Percentiles rank a stretch among this genome's conserved stretches.
phyloP scores from a whole-genome alignment of 176 grass and related monocot genomes.

The Paspalum vaginatum region DNA sequence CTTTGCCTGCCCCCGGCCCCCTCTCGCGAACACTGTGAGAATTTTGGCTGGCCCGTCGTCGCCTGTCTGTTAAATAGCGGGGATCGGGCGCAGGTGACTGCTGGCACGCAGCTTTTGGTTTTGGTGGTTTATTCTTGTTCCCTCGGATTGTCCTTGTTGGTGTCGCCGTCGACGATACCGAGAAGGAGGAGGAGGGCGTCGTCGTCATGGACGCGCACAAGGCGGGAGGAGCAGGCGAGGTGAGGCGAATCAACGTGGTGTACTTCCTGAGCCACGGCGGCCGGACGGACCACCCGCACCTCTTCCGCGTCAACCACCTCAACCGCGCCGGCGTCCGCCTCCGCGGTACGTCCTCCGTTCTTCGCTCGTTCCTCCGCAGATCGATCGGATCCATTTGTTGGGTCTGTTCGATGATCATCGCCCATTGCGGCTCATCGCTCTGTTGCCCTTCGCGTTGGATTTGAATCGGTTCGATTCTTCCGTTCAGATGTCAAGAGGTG shows the following conservation, averaged over 20 bases:
- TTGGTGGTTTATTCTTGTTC: conserved; percentile 33
- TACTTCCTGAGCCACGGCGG: conserved; percentile 71
- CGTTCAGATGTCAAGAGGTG: conserved; percentile 74
- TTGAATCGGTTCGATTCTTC: not conserved
- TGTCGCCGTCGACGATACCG: conserved; percentile 24
- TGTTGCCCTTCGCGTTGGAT: not conserved
- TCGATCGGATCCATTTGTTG: not conserved
- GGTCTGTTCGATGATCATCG: not conserved
- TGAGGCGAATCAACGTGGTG: conserved; percentile 64
- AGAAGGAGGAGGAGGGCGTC: not conserved
- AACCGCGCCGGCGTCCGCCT: conserved; percentile 60
- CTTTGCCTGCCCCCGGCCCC: not conserved
- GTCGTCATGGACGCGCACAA: conserved; percentile 24
- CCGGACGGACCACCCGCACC: conserved; percentile 69
- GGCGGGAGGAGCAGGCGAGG: conserved; percentile 21
- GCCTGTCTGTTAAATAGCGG: not conserved
- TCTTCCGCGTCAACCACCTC: conserved; percentile 66
- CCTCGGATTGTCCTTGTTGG: conserved; percentile 10
- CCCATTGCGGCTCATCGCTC: not conserved
- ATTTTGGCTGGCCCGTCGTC: not conserved
- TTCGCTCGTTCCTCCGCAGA: not conserved
- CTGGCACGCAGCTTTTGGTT: not conserved
- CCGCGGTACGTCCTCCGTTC: conserved; percentile 30
- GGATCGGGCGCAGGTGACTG: not conserved
- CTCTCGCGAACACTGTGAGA: not conserved